These are phyloP conservation scores for Trametes elegans DNA, from an alignment of 768 basidiomycete genomes.

Conservation along the genomic window DNA sequence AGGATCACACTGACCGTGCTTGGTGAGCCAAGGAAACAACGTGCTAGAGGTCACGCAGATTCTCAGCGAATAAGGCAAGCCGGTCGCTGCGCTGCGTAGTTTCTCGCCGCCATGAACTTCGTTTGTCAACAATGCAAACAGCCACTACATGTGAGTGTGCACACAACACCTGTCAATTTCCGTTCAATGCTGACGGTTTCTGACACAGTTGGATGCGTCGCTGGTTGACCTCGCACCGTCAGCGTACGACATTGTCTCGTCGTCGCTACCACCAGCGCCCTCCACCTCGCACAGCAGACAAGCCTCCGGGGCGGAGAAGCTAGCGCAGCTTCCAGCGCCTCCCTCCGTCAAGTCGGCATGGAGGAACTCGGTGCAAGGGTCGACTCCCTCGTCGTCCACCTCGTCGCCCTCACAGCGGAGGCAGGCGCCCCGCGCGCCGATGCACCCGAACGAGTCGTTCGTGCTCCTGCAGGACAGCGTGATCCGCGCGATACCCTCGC, in stretches of 20 bases:
- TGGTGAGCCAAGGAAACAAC: too few species aligned
- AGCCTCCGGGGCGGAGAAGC: conserved; percentile 43
- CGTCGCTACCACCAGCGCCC: conserved; percentile 55
- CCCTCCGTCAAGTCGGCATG: conserved; percentile 59
- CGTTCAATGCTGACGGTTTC: not conserved
- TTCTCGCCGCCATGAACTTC: conserved; percentile 43
- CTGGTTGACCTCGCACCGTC: conserved; percentile 82
- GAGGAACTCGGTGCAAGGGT: conserved; percentile 50
- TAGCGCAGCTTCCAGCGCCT: conserved; percentile 46
- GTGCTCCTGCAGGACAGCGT: conserved; percentile 86
- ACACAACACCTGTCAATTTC: not conserved
- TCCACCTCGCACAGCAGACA: conserved; percentile 39
- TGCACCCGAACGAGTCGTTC: conserved; percentile 82
- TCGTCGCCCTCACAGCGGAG: conserved; percentile 59
- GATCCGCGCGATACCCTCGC: conserved; percentile 64
- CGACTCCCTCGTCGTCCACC: conserved; percentile 33
- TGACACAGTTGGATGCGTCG: conserved; percentile 79
- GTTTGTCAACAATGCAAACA: conserved; percentile 92
- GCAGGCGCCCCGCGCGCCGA: conserved; percentile 51
- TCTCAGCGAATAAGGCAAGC: too few species aligned
- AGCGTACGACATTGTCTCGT: conserved; percentile 82
- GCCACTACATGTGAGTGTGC: conserved; percentile 65
- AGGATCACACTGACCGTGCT: too few species aligned
- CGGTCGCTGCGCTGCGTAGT: too few species aligned
- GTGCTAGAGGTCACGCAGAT: too few species aligned